Evolutionary conservation across 2,329 filamentous ascomycete species (phyloP).

Genomic region (Cercospora sp.): DNA sequence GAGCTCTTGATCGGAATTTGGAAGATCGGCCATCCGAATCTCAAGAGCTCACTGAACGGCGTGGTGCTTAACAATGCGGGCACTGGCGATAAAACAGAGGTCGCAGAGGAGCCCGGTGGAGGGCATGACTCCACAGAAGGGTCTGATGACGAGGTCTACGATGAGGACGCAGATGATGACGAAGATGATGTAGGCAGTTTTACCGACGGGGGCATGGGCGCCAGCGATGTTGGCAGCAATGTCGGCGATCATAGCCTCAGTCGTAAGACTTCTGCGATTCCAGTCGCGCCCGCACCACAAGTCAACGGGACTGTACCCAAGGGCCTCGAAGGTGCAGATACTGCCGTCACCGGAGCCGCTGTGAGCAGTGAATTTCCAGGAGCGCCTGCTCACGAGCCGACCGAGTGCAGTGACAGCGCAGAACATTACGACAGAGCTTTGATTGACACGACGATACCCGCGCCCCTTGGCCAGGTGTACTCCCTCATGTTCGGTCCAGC

Average conservation of each 20-base stretch:
- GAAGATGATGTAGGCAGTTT: conserved; percentile 59
- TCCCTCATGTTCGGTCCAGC: conserved; percentile 79
- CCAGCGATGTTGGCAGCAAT: conserved; percentile 58
- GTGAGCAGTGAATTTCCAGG: conserved; percentile 73
- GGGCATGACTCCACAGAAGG: conserved; percentile 57
- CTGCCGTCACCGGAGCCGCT: conserved; percentile 44
- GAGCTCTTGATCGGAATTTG: conserved; percentile 97
- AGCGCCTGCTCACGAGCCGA: conserved; percentile 75
- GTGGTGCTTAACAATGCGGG: conserved; percentile 75
- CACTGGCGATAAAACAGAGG: conserved; percentile 86
- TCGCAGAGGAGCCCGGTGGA: conserved; percentile 62
- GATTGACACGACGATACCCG: conserved; percentile 81
- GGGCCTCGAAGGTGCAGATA: conserved; percentile 38
- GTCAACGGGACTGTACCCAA: conserved; percentile 40
- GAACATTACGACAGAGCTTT: conserved; percentile 82
- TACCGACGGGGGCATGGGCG: conserved; percentile 52
- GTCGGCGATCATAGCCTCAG: conserved; percentile 50
- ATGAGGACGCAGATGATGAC: conserved; percentile 71
- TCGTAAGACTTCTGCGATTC: conserved; percentile 69
- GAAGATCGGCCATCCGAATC: conserved; percentile 91
- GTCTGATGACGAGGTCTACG: conserved; percentile 75
- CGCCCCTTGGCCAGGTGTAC: conserved; percentile 89
- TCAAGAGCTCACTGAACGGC: conserved; percentile 89
- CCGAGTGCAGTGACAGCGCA: conserved; percentile 76
- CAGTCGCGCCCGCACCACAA: conserved; percentile 41